Evolutionary conservation across 192 early-diverging fungal genomes (phyloP), one percentile per base, ranked within the genome.

Genomic region (Coemansia sp.): DNA sequence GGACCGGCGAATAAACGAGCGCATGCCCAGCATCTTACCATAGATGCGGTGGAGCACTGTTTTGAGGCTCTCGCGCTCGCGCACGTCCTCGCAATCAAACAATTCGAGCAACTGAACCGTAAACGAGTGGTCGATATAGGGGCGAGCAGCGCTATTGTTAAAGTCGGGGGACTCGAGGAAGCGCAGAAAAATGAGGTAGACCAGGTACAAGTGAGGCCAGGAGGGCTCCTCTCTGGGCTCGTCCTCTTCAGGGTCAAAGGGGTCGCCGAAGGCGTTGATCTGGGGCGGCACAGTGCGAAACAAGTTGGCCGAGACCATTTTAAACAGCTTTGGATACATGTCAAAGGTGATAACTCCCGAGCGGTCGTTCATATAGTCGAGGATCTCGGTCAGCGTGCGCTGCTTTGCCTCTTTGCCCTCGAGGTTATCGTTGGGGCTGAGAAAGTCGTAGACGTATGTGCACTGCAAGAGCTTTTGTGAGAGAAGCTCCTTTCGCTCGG

Each of bases 151-250:
- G 71, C 94, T 94, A 55, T 92, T 91, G 84, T 97, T 97, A 80
- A 99, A 99, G 75, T 99, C 97, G 57, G 93, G 90, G 0, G 92
- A 96, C 77, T 99, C 97, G 33, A 99, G 92, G 79, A 98, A 99
- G 36, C 95, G 87, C 60, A 99, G 83, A 71, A 99, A 97, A 71
- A 99, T 95, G 74, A 95, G 95, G 76, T 99, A 99, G 9, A 99
- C 96, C 45, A 98, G 89, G 70, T 94, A 95, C 45, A 99, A 76
- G 80, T 99, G 97, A 58, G 96, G 96, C 97, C 97, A 99, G 11
- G 95, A 93, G 39, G 90, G 79, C 75, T 99, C 97, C 51, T 98
- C 82, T 3, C 95, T 93, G 5, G 97, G 97, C 74, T 99, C 97
- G 76, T 99, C 97, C 64, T 99, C 97, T 70, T 99, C 97, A 9